Evolutionary conservation across 1,284 basidiomycete genomes (phyloP), one percentile per base, ranked within the genome.

Genomic region (Trametes pubescens): DNA sequence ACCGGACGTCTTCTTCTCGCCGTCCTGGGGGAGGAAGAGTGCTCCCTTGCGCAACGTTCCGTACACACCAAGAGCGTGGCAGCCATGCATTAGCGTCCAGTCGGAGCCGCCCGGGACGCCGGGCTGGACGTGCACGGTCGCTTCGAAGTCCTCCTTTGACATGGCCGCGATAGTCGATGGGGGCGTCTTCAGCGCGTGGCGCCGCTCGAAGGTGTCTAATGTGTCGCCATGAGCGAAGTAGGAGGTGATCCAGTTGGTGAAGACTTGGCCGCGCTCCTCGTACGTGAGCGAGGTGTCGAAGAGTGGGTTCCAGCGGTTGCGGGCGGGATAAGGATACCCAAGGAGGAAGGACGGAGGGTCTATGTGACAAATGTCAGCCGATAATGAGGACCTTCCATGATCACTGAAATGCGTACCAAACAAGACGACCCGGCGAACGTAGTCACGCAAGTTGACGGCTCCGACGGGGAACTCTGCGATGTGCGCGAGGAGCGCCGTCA

Each of bases 211-310:
- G 0, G 51, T 59, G 21, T 59, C 62, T 5, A 53, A 43, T 1
- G 62, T 59, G 37, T 67, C 64, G 7, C 71, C 71, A 49, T 75
- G 74, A 0, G 46, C n/a, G 67, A 67, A 75, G 57, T 74, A 75
- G 3, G 73, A 68, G n/a, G 70, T 69, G 54, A 74, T 67, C 72
- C 71, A 74, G 2, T 57, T 52, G 26, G 65, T 52, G 60, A 74
- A 73, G 10, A 53, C 35, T 13, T 65, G 61, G 10, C 61, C 49
- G 2, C 64, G 52, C 29, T 74, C 70, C n/a, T 51, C 65, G 21
- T 60, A 62, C 2, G 69, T 26, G 57, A 69, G 58, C 3, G 65
- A 60, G 0, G 65, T 52, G 59, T 74, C 69, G 34, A 57, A 55
- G 32, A 75, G 59, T 1, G 74, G 72, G 58, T 71, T 67, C 62